Percentiles rank a stretch among this genome's conserved stretches.
These are phyloP conservation scores for Bassia scoparia DNA, from an alignment of 148 eudicot species.

Conservation along the genomic window DNA sequence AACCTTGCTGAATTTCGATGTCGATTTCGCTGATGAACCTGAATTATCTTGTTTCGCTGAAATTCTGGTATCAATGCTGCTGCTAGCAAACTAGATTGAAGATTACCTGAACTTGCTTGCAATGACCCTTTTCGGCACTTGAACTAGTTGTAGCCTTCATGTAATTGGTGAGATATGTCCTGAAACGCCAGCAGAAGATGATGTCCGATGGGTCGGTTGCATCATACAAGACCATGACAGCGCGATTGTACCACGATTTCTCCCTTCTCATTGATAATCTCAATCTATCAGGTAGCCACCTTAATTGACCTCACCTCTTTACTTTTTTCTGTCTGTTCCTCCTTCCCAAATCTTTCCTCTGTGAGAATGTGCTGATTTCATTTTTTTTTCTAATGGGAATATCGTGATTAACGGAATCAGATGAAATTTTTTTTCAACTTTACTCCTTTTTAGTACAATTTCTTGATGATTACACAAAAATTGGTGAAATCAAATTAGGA, in stretches of 20 bases:
- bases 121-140: constrained; percentile 37
- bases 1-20: not conserved
- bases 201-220: constrained; percentile 10
- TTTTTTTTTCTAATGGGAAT: constrained; percentile 19
- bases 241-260: constrained; percentile 25
- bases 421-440: constrained; percentile 1
- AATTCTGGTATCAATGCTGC: constrained; percentile 5
- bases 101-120: constrained; percentile 30
- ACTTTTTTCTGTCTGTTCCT: constrained; percentile 38
- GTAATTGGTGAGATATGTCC: constrained; percentile 36
- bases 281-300: constrained; percentile 44
- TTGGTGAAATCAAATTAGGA: constrained; percentile 2
- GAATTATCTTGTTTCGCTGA: constrained; percentile 7
- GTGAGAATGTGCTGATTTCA: constrained; percentile 24
- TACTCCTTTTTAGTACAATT: constrained; percentile 6
- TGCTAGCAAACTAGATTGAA: constrained; percentile 18
- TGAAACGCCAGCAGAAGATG: constrained; percentile 23
- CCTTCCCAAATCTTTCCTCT: constrained; percentile 25
- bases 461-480: constrained; percentile 5
- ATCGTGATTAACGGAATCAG: constrained; percentile 24
- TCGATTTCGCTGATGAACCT: constrained; percentile 8
- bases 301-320: constrained; percentile 55
- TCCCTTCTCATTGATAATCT: constrained; percentile 35
- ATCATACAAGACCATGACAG: constrained; percentile 19
- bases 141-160: constrained; percentile 47